phyloP scores from a whole-genome alignment of 2,329 filamentous ascomycete species.

The Sarocladium strictum region DNA sequence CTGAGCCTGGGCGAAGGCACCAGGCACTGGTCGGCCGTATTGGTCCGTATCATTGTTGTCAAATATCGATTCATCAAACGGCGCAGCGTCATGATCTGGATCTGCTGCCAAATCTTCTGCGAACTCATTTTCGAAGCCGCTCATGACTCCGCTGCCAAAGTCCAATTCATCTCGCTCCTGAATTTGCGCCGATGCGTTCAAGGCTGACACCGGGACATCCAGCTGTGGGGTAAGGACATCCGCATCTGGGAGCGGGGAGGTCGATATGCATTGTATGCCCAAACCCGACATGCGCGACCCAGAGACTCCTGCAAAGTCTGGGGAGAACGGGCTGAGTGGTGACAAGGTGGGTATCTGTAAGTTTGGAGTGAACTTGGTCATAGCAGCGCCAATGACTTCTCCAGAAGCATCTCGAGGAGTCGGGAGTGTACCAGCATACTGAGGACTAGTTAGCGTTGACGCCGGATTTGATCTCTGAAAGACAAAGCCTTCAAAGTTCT shows the following conservation, averaged over 20 bases:
- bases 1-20: slow-evolving; percentile 49
- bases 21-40: slow-evolving; percentile 55
- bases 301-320: slow-evolving; percentile 12
- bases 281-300: slow-evolving; percentile 26
- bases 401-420: slow-evolving; percentile 50
- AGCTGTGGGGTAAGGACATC: slow-evolving; percentile 11
- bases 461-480: slow-evolving; percentile 49
- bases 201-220: not conserved
- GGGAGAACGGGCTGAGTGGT: slow-evolving; percentile 5
- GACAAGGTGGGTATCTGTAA: slow-evolving; percentile 11
- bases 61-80: slow-evolving; percentile 70
- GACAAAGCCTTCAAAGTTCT: slow-evolving; percentile 50
- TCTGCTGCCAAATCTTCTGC: slow-evolving; percentile 36
- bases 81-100: slow-evolving; percentile 42
- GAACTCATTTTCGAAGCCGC: slow-evolving; percentile 40
- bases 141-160: slow-evolving; percentile 56
- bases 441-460: slow-evolving; percentile 46
- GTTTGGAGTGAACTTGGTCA: slow-evolving; percentile 36
- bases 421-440: slow-evolving; percentile 10
- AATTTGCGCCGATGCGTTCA: slow-evolving; percentile 11
- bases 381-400: slow-evolving; percentile 50
- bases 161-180: slow-evolving; percentile 49
- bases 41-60: slow-evolving; percentile 60
- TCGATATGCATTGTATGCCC: slow-evolving; percentile 34
- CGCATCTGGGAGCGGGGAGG: slow-evolving; percentile 12